These are phyloP conservation scores for Lactarius vividus DNA, from an alignment of 768 basidiomycete species.

Conservation along the genomic window DNA sequence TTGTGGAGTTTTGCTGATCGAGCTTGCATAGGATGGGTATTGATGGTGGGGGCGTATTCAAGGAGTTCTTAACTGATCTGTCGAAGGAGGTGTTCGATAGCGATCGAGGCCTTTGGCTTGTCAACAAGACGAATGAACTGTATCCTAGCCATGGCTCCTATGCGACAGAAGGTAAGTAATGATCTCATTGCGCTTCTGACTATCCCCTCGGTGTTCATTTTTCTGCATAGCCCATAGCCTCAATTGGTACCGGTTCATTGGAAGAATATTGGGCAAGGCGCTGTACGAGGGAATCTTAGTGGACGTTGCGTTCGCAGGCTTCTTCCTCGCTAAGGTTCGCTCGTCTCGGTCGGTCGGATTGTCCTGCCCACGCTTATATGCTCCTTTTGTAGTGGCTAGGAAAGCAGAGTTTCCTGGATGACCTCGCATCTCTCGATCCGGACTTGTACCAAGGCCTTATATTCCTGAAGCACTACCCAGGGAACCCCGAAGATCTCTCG, in stretches of 20 bases:
- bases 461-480: slow-evolving; percentile 88
- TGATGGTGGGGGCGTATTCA: slow-evolving; percentile 96
- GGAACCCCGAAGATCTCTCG: slow-evolving; percentile 82
- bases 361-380: neutral
- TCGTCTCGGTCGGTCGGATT: neutral
- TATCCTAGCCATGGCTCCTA: slow-evolving; percentile 94
- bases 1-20: neutral
- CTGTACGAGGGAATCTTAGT: slow-evolving; percentile 95
- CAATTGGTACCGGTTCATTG: slow-evolving; percentile 91
- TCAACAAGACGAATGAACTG: slow-evolving; percentile 86
- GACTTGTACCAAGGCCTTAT: slow-evolving; percentile 91
- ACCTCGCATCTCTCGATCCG: slow-evolving; percentile 86
- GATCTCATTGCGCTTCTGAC: neutral
- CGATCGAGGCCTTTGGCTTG: slow-evolving; percentile 91
- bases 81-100: slow-evolving; percentile 95
- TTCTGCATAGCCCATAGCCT: slow-evolving; percentile 65
- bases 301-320: slow-evolving; percentile 92
- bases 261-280: slow-evolving; percentile 92
- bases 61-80: slow-evolving; percentile 93
- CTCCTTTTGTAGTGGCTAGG: slow-evolving; percentile 71
- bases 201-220: neutral
- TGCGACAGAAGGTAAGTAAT: slow-evolving; percentile 75
- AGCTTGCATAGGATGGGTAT: slow-evolving; percentile 68
- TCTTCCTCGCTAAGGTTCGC: slow-evolving; percentile 84
- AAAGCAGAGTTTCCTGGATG: slow-evolving; percentile 88